Percentiles rank a stretch among this genome's conserved stretches.
These are phyloP conservation scores for Hamamelis virginiana DNA, from an alignment of 164 flowering plant species.

Conservation along the genomic window DNA sequence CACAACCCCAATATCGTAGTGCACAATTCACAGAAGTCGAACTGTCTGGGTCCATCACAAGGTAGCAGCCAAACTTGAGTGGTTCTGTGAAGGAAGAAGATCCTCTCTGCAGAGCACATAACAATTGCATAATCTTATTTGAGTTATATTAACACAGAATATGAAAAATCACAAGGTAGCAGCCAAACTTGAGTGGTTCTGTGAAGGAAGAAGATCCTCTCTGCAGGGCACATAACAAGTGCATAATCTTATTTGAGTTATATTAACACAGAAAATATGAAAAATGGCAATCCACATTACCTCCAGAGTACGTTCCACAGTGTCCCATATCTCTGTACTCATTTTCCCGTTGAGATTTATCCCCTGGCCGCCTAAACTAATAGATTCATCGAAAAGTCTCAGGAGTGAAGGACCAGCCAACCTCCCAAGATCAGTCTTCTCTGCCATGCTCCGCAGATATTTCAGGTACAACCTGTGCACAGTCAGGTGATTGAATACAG, in stretches of 20 bases:
- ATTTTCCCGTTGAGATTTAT: constrained; percentile 41
- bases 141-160: constrained; percentile 1
- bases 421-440: constrained; percentile 88
- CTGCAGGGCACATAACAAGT: constrained; percentile 39
- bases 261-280: not conserved
- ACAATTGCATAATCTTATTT: constrained; percentile 5
- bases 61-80: constrained; percentile 60
- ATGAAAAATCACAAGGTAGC: constrained; percentile 31
- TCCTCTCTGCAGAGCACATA: constrained; percentile 53
- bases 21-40: constrained; percentile 55
- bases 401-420: constrained; percentile 78
- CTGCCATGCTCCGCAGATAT: constrained; percentile 69
- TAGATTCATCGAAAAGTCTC: constrained; percentile 69
- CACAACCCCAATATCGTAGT: constrained; percentile 85
- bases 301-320: constrained; percentile 57
- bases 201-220: constrained; percentile 59
- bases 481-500: constrained; percentile 10
- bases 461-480: constrained; percentile 75
- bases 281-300: constrained; percentile 29
- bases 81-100: constrained; percentile 62
- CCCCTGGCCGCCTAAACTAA: constrained; percentile 38
- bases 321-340: constrained; percentile 80
- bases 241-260: constrained; percentile 6
- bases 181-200: constrained; percentile 58
- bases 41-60: constrained; percentile 60